Percentiles rank a stretch among this genome's conserved stretches.
Conservation (phyloP, 345 rosid genomes). For the Sonneratia caseolaris region DNA sequence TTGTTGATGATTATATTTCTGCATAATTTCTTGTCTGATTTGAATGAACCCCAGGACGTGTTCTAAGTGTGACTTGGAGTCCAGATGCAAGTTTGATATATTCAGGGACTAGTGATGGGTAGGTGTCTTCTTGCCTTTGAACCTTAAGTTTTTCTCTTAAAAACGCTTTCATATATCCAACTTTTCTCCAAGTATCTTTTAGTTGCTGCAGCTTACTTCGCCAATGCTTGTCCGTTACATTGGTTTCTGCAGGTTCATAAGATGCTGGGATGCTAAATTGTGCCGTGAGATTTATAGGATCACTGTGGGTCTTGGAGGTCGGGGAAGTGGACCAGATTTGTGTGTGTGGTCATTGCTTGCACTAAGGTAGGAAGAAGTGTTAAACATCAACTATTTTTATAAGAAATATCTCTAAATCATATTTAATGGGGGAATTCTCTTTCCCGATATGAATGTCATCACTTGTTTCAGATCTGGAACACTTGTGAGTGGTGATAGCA, state of each 20-base stretch:
- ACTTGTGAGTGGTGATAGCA: slow-evolving; percentile 90
- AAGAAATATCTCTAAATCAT: neutral
- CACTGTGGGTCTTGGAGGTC: slow-evolving; percentile 75
- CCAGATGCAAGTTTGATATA: slow-evolving; percentile 49
- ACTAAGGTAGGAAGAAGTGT: slow-evolving; percentile 40
- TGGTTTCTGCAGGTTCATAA: slow-evolving; percentile 51
- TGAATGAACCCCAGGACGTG: slow-evolving; percentile 46
- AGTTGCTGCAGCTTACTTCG: neutral
- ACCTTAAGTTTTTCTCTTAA: neutral
- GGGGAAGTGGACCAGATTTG: slow-evolving; percentile 51
- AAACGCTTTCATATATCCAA: neutral
- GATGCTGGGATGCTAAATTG: slow-evolving; percentile 77
- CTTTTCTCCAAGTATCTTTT: slow-evolving; percentile 1
- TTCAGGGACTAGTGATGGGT: slow-evolving; percentile 95
- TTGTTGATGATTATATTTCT: slow-evolving; percentile 5
- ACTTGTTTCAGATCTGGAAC: slow-evolving; percentile 47
- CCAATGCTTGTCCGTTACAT: neutral
- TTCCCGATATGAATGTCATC: slow-evolving; percentile 3
- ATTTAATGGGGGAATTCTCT: neutral
- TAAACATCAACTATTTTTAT: neutral
- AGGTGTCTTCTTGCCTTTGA: slow-evolving; percentile 17
- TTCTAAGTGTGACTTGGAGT: slow-evolving; percentile 70
- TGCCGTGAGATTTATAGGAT: slow-evolving; percentile 72
- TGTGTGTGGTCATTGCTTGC: slow-evolving; percentile 86
- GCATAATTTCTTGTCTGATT: slow-evolving; percentile 5